These are phyloP conservation scores for Termitomyces sp. DNA, from an alignment of 768 basidiomycete species.

Conservation along the genomic window DNA sequence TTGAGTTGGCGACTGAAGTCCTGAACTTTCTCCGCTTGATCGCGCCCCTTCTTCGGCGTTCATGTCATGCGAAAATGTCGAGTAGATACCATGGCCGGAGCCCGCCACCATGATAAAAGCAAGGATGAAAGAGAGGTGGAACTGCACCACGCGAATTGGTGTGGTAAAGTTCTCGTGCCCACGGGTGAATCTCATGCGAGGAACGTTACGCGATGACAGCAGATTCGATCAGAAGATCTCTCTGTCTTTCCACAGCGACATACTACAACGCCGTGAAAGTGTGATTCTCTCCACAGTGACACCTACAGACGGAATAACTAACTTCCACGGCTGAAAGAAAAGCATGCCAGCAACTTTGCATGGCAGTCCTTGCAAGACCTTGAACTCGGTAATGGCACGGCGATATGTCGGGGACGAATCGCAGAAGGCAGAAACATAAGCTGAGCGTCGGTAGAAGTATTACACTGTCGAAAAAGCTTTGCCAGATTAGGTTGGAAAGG, in stretches of 20 bases:
- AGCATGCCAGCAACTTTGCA: no score
- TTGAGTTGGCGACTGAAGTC: slow-evolving; percentile 61
- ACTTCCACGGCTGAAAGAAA: not conserved
- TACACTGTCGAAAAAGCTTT: slow-evolving; percentile 15
- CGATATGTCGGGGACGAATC: slow-evolving; percentile 17
- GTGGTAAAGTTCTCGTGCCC: slow-evolving; percentile 35
- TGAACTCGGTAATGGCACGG: slow-evolving; percentile 5
- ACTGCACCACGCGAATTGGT: slow-evolving; percentile 38
- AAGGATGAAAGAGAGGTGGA: slow-evolving; percentile 21
- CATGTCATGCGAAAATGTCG: slow-evolving; percentile 47
- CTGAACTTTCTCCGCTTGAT: slow-evolving; percentile 74
- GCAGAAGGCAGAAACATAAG: slow-evolving; percentile 15
- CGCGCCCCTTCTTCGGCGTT: slow-evolving; percentile 60
- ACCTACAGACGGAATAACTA: not conserved
- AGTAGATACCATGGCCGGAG: slow-evolving; percentile 47
- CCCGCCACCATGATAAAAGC: slow-evolving; percentile 48
- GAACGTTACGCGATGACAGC: slow-evolving; percentile 26
- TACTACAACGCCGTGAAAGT: not conserved
- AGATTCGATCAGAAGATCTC: slow-evolving; percentile 33
- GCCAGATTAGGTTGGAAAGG: slow-evolving; percentile 15
- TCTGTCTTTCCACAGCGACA: slow-evolving; percentile 6
- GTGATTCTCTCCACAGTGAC: not conserved
- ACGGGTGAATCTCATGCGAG: slow-evolving; percentile 28
- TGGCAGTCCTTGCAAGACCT: not conserved
- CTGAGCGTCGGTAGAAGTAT: slow-evolving; percentile 8